These are phyloP conservation scores for Pyricularia grisea DNA, from an alignment of 2,329 filamentous ascomycete genomes.

Conservation along the genomic window DNA sequence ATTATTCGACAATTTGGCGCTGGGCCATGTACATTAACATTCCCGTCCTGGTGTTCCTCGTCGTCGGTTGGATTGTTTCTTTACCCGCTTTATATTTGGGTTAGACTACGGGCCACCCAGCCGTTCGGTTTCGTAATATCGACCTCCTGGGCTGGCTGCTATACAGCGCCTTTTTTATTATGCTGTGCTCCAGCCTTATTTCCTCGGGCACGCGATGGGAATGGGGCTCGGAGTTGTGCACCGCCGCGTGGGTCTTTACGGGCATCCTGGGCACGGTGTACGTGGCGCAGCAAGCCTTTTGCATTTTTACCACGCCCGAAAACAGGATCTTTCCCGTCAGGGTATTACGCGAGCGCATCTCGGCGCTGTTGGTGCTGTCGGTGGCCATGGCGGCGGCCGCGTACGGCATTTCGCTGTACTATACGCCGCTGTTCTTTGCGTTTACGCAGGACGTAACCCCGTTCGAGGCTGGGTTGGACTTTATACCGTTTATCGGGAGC, in stretches of 20 bases:
- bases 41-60: slow-evolving; percentile 26
- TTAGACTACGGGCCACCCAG: background rate
- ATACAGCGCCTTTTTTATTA: slow-evolving; percentile 21
- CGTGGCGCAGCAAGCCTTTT: slow-evolving; percentile 33
- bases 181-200: slow-evolving; percentile 35
- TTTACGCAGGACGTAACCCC: slow-evolving; percentile 34
- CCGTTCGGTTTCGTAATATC: slow-evolving; percentile 11
- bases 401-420: background rate
- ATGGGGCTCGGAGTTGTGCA: slow-evolving; percentile 35
- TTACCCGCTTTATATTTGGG: slow-evolving; percentile 21
- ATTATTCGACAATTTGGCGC: slow-evolving; percentile 1
- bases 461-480: slow-evolving; percentile 27
- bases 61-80: slow-evolving; percentile 32
- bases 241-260: slow-evolving; percentile 37
- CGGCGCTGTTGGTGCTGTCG: background rate
- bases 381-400: background rate
- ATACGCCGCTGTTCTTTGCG: slow-evolving; percentile 16
- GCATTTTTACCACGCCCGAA: slow-evolving; percentile 31
- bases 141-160: slow-evolving; percentile 21
- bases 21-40: slow-evolving; percentile 44
- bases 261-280: slow-evolving; percentile 33
- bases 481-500: slow-evolving; percentile 32
- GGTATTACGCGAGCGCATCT: background rate
- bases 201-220: slow-evolving; percentile 39
- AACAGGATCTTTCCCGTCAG: slow-evolving; percentile 32